These are phyloP conservation scores for Chamaecyparis obtusa DNA, from an alignment of 75 land plant species.

Conservation along the genomic window DNA sequence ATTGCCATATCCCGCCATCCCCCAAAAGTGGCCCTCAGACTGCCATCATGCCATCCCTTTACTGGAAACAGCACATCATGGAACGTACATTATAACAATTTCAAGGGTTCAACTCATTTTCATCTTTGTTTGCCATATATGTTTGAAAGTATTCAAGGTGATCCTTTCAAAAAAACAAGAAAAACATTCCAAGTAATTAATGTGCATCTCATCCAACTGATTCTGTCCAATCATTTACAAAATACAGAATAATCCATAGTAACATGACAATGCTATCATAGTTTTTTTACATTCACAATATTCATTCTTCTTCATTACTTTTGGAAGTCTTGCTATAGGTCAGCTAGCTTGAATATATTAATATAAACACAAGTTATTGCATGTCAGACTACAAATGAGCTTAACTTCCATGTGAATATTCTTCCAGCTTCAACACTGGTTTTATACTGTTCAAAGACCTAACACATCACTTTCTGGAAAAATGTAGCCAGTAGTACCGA, in stretches of 20 bases:
- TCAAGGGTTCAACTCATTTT: not conserved
- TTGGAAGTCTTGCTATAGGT: not conserved
- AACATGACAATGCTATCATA: not conserved
- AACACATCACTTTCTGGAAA: not conserved
- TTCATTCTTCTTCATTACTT: not conserved
- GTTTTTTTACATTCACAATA: not conserved
- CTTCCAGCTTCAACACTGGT: not conserved
- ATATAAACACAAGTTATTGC: not conserved
- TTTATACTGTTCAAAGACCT: not conserved
- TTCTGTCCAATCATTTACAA: not conserved
- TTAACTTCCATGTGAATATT: not conserved
- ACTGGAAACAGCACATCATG: too few relatives aligned
- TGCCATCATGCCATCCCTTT: too few relatives aligned
- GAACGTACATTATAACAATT: too few relatives aligned
- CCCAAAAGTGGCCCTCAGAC: too few relatives aligned
- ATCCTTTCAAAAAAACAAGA: not conserved
- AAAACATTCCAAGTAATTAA: not conserved
- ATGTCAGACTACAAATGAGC: not conserved
- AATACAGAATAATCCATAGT: not conserved
- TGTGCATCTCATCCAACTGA: not conserved
- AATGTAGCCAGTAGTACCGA: not conserved
- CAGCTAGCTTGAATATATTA: not conserved
- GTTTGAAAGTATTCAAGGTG: not conserved
- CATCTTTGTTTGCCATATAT: not conserved
- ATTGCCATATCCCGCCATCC: too few relatives aligned